These are phyloP conservation scores for Echium plantagineum DNA, from an alignment of 257 asterid genomes.

Conservation along the genomic window DNA sequence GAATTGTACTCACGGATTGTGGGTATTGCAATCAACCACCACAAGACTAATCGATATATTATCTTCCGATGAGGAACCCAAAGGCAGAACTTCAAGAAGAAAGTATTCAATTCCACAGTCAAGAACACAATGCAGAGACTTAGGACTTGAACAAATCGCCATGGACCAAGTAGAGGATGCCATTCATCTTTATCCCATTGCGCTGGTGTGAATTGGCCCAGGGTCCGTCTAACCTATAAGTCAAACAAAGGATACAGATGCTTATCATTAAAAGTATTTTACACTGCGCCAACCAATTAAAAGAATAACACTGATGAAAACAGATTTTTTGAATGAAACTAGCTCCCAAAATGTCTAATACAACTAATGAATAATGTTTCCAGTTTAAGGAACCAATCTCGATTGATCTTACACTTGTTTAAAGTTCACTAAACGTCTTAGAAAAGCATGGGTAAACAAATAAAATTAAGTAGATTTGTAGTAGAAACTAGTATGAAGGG, in stretches of 20 bases:
- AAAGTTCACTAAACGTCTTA: too few relatives aligned
- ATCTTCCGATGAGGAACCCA: slow-evolving; percentile 95
- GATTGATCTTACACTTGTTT: slow-evolving; percentile 7
- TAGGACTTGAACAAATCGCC: slow-evolving; percentile 84
- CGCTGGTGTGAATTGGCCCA: slow-evolving; percentile 92
- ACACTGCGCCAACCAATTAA: too few relatives aligned
- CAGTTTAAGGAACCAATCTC: slow-evolving; percentile 17
- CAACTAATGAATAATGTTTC: too few relatives aligned
- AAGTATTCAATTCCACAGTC: slow-evolving; percentile 90
- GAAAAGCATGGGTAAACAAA: too few relatives aligned
- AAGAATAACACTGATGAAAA: background rate
- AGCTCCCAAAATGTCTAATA: too few relatives aligned
- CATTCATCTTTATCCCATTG: slow-evolving; percentile 98
- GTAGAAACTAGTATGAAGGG: too few relatives aligned
- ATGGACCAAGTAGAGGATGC: slow-evolving; percentile 97
- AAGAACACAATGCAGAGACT: slow-evolving; percentile 69
- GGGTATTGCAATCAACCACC: slow-evolving; percentile 97
- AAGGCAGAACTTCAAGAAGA: slow-evolving; percentile 87
- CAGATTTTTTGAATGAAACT: too few relatives aligned
- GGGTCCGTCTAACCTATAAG: slow-evolving; percentile 71
- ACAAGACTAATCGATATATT: slow-evolving; percentile 60
- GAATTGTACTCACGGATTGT: slow-evolving; percentile 94
- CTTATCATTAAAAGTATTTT: background rate
- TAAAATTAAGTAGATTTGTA: background rate
- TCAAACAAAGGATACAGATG: background rate